phyloP scores from a whole-genome alignment of 441 rosid species.

The Aleurites moluccanus region DNA sequence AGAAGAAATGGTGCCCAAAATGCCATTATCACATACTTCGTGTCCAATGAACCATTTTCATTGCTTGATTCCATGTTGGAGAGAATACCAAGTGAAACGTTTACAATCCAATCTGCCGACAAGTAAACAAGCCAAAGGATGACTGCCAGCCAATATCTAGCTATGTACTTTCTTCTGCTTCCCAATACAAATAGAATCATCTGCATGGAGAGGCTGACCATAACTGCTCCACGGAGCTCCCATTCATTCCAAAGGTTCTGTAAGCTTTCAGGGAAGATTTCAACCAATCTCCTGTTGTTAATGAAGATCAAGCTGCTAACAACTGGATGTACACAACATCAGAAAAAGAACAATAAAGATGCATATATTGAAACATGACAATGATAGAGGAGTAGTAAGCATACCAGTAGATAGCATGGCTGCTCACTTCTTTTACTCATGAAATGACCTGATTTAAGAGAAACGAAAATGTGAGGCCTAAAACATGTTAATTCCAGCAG shows the following conservation, averaged over 20 bases:
- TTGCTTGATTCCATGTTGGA: slow-evolving; percentile 22
- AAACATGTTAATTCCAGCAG: background rate
- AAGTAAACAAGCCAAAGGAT: slow-evolving; percentile 42
- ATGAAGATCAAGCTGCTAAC: slow-evolving; percentile 12
- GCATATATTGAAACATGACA: background rate
- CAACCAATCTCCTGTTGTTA: slow-evolving; percentile 7
- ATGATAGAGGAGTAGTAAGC: background rate
- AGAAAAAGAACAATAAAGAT: background rate
- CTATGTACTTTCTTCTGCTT: slow-evolving; percentile 33
- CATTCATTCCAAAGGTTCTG: slow-evolving; percentile 37
- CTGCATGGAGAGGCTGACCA: slow-evolving; percentile 42
- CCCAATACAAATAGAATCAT: slow-evolving; percentile 32
- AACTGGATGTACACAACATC: background rate
- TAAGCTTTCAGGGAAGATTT: slow-evolving; percentile 2
- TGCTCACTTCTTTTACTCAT: background rate
- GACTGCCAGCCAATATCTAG: slow-evolving; percentile 8
- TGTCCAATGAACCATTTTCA: background rate
- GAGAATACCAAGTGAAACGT: slow-evolving; percentile 30
- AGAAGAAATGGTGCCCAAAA: slow-evolving; percentile 50
- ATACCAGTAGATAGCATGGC: slow-evolving; percentile 14
- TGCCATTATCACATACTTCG: slow-evolving; percentile 6
- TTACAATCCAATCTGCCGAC: slow-evolving; percentile 35
- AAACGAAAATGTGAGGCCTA: background rate
- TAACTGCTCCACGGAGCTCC: slow-evolving; percentile 34
- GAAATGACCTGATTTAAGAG: background rate